Conservation (phyloP, 208 protist species). For the Wallacemonas collosoma region DNA sequence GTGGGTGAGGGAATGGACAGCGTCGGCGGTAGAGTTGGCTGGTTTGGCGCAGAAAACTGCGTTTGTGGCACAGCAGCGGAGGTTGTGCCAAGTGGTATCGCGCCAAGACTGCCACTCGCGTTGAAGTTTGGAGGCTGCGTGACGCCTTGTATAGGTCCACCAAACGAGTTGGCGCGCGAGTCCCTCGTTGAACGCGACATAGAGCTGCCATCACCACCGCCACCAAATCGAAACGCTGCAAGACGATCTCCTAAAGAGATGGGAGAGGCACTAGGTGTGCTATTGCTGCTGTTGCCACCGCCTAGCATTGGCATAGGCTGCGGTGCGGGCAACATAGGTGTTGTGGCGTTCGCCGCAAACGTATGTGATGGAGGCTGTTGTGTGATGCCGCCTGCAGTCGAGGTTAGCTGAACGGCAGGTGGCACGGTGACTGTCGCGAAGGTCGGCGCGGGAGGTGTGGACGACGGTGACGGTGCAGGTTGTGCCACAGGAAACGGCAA, state of each 20-base stretch:
- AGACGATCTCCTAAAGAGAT: neutral
- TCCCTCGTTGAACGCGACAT: neutral
- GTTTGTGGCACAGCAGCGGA: too few relatives aligned
- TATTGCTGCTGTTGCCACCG: neutral
- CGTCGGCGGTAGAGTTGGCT: too few relatives aligned
- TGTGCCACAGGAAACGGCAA: slow-evolving; percentile 7
- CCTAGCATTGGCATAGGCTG: neutral
- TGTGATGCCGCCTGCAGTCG: too few relatives aligned
- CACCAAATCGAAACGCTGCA: slow-evolving; percentile 5
- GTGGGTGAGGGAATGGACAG: slow-evolving; percentile 5
- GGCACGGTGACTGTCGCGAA: neutral
- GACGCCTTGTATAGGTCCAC: neutral
- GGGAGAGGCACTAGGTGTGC: slow-evolving; percentile 1
- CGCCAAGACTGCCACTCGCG: slow-evolving; percentile 8
- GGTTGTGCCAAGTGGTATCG: neutral
- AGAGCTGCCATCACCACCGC: neutral
- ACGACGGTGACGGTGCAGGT: neutral
- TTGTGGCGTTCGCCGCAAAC: too few relatives aligned
- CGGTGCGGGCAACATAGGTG: slow-evolving; percentile 17
- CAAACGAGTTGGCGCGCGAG: slow-evolving; percentile 11
- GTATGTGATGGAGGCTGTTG: too few relatives aligned
- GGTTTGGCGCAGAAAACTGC: neutral
- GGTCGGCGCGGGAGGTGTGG: neutral
- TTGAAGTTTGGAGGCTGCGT: slow-evolving; percentile 11
- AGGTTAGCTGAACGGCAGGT: slow-evolving; percentile 8